Conservation (phyloP, 106 monocot species). For the Phalaenopsis aphrodite region DNA sequence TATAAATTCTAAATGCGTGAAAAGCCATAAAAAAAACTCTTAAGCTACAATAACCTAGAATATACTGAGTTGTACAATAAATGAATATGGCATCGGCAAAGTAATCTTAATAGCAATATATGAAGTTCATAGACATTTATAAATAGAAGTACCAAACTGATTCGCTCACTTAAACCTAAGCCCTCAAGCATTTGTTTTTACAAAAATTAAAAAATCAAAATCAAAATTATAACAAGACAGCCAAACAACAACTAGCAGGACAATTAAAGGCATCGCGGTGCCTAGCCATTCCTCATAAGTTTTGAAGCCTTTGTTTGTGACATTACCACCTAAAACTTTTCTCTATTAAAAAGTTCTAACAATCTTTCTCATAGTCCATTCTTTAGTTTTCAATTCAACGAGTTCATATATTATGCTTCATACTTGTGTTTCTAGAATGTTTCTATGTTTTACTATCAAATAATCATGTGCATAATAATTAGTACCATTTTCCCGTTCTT, state of each 20-base stretch:
- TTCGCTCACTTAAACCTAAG: not conserved
- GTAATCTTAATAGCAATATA: too few species aligned
- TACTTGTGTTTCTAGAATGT: not conserved
- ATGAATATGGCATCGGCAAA: too few species aligned
- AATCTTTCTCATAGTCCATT: not conserved
- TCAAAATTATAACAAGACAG: not conserved
- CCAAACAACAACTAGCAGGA: not conserved
- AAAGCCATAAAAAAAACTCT: too few species aligned
- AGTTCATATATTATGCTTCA: not conserved
- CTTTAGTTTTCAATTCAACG: not conserved
- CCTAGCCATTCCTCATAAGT: not conserved
- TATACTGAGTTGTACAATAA: too few species aligned
- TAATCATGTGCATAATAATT: not conserved
- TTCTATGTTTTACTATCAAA: not conserved
- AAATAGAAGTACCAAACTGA: not conserved
- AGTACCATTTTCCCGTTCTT: not conserved
- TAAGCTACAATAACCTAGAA: too few species aligned
- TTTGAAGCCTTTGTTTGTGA: not conserved
- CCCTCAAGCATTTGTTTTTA: not conserved
- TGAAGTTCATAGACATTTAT: not conserved
- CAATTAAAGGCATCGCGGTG: not conserved
- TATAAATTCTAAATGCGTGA: too few species aligned
- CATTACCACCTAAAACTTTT: not conserved
- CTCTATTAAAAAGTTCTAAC: not conserved
- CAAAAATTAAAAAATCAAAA: not conserved